A percentile compares a stretch with the other conserved stretches of the same genome.
phyloP scores from a whole-genome alignment of 164 flowering plant species.

The Amborella trichopoda region DNA sequence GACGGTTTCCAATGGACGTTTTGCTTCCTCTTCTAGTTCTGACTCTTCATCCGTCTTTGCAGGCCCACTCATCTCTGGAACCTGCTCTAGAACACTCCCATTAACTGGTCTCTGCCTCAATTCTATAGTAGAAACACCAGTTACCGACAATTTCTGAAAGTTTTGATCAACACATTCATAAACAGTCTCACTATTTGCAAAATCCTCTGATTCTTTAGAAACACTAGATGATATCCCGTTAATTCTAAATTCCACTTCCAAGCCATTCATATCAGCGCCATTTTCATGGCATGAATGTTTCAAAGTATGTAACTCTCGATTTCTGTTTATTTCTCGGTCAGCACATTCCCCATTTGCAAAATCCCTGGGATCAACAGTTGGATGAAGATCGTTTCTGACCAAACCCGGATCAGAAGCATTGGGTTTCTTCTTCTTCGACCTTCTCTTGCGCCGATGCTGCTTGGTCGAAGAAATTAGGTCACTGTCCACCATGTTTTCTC shows the following conservation, averaged over 20 bases:
- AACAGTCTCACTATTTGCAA: not conserved
- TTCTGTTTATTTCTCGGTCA: no score
- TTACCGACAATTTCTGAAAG: not conserved
- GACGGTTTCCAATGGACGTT: constrained; percentile 1
- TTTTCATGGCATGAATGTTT: not conserved
- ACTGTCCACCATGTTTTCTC: not conserved
- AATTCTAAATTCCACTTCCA: not conserved
- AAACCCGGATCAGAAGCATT: not conserved
- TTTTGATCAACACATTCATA: not conserved
- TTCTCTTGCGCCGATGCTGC: not conserved
- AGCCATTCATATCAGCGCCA: not conserved
- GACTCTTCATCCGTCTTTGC: not conserved
- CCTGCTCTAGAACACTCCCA: not conserved
- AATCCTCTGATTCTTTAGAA: not conserved
- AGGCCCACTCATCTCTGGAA: not conserved
- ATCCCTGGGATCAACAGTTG: no score
- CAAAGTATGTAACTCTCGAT: not conserved
- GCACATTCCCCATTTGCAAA: no score
- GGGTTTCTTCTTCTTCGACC: not conserved
- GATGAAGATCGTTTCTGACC: no score
- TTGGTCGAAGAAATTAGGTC: not conserved
- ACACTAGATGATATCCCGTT: not conserved
- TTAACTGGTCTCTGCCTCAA: constrained; percentile 7
- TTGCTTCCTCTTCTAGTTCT: not conserved
- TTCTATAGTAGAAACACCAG: not conserved